Evolutionary conservation across 108 stramenopile species (phyloP).

Genomic region (Skeletonema marinoi): DNA sequence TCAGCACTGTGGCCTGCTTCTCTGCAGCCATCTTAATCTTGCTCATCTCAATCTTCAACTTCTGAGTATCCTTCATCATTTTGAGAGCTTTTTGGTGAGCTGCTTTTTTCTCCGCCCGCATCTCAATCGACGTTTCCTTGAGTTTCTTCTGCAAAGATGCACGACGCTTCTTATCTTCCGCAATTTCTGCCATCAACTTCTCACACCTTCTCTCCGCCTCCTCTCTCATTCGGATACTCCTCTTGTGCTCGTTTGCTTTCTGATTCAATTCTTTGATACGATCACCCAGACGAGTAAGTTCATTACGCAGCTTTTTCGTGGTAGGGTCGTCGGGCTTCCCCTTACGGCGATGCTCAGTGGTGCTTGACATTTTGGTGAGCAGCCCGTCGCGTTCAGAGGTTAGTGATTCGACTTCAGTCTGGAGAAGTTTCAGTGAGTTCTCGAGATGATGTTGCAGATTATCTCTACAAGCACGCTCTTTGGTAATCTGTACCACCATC

Average conservation of each 20-base stretch:
- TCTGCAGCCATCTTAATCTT: conserved; percentile 58
- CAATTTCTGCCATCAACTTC: conserved; percentile 53
- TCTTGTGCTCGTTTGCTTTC: conserved; percentile 55
- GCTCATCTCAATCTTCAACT: conserved; percentile 57
- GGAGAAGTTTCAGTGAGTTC: conserved; percentile 46
- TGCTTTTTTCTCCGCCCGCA: conserved; percentile 57
- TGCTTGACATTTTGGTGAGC: conserved; percentile 22
- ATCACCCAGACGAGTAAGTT: conserved; percentile 41
- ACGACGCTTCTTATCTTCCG: conserved; percentile 55
- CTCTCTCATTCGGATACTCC: conserved; percentile 51
- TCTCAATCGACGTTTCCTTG: conserved; percentile 53
- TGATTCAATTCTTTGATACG: conserved; percentile 52
- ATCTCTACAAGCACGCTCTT: conserved; percentile 58
- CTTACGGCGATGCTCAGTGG: conserved; percentile 28
- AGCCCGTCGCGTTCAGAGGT: conserved; percentile 45
- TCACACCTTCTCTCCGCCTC: conserved; percentile 60
- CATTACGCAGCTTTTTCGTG: conserved; percentile 41
- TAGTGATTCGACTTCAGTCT: conserved; percentile 57
- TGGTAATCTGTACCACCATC: conserved; percentile 46
- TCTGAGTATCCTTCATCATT: conserved; percentile 56
- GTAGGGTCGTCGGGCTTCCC: conserved; percentile 26
- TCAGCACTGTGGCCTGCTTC: conserved; percentile 56
- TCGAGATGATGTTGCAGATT: conserved; percentile 53
- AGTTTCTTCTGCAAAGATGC: conserved; percentile 59
- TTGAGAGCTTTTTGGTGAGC: conserved; percentile 55